Evolutionary conservation across 2,329 filamentous ascomycete species (phyloP).

Genomic region (Fusarium sacchari): DNA sequence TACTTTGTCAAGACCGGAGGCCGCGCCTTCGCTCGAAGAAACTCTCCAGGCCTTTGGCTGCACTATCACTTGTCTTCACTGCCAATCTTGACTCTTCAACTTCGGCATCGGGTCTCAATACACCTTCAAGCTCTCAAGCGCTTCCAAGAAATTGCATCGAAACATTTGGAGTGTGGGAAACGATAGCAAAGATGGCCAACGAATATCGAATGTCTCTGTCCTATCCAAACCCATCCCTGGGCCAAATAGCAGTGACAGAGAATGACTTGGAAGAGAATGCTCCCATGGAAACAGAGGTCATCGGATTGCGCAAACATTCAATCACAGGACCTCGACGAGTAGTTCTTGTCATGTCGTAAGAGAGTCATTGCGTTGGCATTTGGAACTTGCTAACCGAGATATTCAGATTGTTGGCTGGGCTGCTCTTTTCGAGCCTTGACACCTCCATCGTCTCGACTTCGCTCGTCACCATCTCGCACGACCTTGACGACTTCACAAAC

Average conservation of each 20-base stretch:
- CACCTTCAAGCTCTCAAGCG: background rate
- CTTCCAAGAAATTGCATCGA: too few species aligned
- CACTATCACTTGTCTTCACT: background rate
- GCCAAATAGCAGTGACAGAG: slow-evolving; percentile 43
- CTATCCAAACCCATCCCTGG: slow-evolving; percentile 49
- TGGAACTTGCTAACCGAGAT: slow-evolving; percentile 25
- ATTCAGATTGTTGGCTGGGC: slow-evolving; percentile 59
- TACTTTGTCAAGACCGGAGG: background rate
- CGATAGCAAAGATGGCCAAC: slow-evolving; percentile 37
- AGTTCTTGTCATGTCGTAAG: slow-evolving; percentile 50
- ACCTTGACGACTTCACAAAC: slow-evolving; percentile 61
- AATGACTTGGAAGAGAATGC: slow-evolving; percentile 1
- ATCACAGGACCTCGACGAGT: slow-evolving; percentile 43
- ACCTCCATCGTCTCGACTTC: slow-evolving; percentile 68
- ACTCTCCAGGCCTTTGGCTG: background rate
- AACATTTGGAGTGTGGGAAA: background rate
- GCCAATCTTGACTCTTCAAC: background rate
- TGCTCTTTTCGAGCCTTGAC: slow-evolving; percentile 67
- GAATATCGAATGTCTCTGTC: slow-evolving; percentile 46
- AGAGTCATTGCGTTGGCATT: slow-evolving; percentile 18
- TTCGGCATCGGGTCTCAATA: background rate
- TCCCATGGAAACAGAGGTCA: background rate
- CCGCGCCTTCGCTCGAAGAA: background rate
- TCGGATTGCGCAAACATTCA: slow-evolving; percentile 37
- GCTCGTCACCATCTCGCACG: slow-evolving; percentile 64